Evolutionary conservation across 2,329 filamentous ascomycete species (phyloP), one percentile per base, ranked within the genome.

Genomic region (Exutisphaerella laricina): DNA sequence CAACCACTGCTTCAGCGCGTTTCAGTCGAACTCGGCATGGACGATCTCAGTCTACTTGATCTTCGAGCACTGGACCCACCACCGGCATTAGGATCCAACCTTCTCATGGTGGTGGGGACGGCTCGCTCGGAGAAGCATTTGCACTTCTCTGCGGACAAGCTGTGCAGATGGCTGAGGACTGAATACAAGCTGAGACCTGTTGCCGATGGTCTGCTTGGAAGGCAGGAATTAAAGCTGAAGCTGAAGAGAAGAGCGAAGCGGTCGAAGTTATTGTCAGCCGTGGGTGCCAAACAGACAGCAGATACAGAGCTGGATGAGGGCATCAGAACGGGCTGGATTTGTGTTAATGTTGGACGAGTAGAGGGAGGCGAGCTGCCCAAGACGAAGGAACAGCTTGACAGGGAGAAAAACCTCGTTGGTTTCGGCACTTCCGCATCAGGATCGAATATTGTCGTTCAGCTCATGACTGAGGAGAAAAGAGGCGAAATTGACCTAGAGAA

Each of bases 251-350:
- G 89, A 62, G 81, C 85, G 5, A 86, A 87, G 62, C 82, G 84
- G 55, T 85, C 88, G 22, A 88, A 87, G 63, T 71, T 96, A 48
- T 70, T 94, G 54, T 88, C 85, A 10, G 84, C 78, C 46, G 78
- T 79, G 0, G 79, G 80, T n/a, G 73, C 77, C 34, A 68, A 70
- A 34, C 53, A 66, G 5, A 71, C 78, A 4, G 78, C 78, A 8
- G 73, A 73, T 7, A 77, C 78, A 9, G 74, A 74, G 10, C 70
- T 75, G 1, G 89, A 95, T 55, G 87, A 96, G 59, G 90, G 89
- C 2, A 85, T 95, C 39, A 82, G 84, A 9, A 96, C 90, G 1
- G 89, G 88, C 7, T 98, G 92, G 92, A 84, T 98, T 14, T 98
- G 92, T 65, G 85, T 97, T 48, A 94, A 95, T 61, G 77, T 92